Evolutionary conservation across 2,329 filamentous ascomycete species (phyloP), one percentile per base, ranked within the genome.

Genomic region (Epicoccum sorghinum): DNA sequence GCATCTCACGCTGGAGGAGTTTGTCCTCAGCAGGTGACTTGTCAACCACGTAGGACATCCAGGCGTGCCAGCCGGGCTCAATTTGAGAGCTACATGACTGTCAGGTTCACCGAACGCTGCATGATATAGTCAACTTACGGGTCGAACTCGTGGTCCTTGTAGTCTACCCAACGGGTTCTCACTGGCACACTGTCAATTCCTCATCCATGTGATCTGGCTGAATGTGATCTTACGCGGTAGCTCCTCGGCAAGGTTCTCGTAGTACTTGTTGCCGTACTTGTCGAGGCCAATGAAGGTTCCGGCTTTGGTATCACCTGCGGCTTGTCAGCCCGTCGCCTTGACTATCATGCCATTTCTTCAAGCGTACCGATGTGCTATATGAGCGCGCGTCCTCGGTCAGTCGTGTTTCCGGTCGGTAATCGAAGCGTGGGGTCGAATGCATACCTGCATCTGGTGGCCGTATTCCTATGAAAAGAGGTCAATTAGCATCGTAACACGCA

Each of bases 11-110:
- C 67, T 86, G 83, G 60, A 96, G 71, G 59, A 95, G 76, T 47
- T 87, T 80, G 74, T 99, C 95, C 70, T 89, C 78, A 33, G 82
- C 85, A 1, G 95, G 95, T 33, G 93, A 87, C 77, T 90, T 89
- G 77, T 98, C 92, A 68, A 96, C 88, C 78, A 87, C 81, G 79
- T 99, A 98, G 63, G 91, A 91, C 67, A 99, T 92, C 95, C 95
- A 99, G 27, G 90, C 91, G 79, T 98, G 95, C 95, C 95, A 99
- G 77, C 93, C 90, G 45, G 93, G 93, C 78, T 98, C 93, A 68
- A 97, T 90, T 49, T 97, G 91, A 55, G 86, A 85, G 59, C 87
- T 89, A 62, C 55, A 36, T 40, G 65, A 70, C 22, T 3, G 66
- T 84, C 76, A 78, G 75, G 58, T 18, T 22, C n/a, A 24, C 41